Conservation (phyloP, 1,284 basidiomycete genomes). For the Neonothopanus nambi region DNA sequence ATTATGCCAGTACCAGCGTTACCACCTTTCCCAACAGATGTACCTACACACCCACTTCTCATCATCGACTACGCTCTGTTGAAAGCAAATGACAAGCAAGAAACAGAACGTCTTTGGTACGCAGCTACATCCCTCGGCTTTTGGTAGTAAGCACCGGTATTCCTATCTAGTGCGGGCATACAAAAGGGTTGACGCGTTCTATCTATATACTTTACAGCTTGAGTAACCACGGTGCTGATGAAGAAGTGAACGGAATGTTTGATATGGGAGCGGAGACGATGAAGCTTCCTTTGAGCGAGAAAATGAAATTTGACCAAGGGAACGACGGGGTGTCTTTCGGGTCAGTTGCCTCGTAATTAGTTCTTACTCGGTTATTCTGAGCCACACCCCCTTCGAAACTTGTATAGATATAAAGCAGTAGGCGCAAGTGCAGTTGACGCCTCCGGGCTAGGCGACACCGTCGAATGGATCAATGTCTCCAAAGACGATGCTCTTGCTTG, state of each 20-base stretch:
- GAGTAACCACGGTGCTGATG: constrained; percentile 47
- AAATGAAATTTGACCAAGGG: constrained; percentile 51
- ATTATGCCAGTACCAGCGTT: constrained; percentile 16
- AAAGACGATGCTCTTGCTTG: constrained; percentile 55
- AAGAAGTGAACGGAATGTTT: constrained; percentile 47
- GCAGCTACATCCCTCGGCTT: constrained; percentile 39
- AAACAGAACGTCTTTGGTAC: constrained; percentile 35
- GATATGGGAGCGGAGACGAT: constrained; percentile 47
- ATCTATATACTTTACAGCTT: constrained; percentile 18
- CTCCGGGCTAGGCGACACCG: constrained; percentile 45
- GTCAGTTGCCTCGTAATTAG: constrained; percentile 19
- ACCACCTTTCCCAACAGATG: constrained; percentile 36
- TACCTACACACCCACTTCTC: constrained; percentile 37
- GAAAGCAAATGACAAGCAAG: constrained; percentile 26
- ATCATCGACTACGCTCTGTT: constrained; percentile 39
- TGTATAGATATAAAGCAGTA: constrained; percentile 50
- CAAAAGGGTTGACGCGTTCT: too few relatives aligned
- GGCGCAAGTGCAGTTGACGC: constrained; percentile 53
- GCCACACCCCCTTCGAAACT: too few relatives aligned
- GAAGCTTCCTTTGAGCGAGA: constrained; percentile 48
- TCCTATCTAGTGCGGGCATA: too few relatives aligned
- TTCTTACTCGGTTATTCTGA: background rate
- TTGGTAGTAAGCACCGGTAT: constrained; percentile 36
- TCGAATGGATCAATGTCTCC: constrained; percentile 58
- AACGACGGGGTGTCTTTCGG: constrained; percentile 49